Evolutionary conservation across 2,329 filamentous ascomycete species (phyloP), one percentile per base, ranked within the genome.

Genomic region (Penicillium sp.): DNA sequence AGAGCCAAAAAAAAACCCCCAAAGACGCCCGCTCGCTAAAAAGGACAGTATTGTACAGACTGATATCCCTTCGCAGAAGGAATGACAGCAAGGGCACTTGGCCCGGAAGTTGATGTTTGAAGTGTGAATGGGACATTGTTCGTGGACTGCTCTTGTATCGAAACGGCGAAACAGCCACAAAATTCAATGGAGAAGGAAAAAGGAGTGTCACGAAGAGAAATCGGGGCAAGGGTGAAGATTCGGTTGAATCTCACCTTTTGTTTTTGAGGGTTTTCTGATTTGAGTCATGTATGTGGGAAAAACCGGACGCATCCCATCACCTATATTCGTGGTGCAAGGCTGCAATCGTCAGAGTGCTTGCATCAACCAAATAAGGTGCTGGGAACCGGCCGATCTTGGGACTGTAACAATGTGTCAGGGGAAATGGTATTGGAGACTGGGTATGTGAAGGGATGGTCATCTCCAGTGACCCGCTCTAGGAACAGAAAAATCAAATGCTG

Each of bases 71-170:
- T 43, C 47, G 1, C 41, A 43, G 42, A 50, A 37, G 40, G 24
- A 13, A 40, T 42, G 40, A 11, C 34, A 50, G 35, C 26, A 31
- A 42, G 18, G n/a, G 35, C 18, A 29, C 24, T 36, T 9, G 31
- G 27, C 44, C 46, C 29, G 26, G 22, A 36, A 16, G 42, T 29
- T 34, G 6, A 23, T 45, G 31, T 13, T 27, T 27, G 26, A 27
- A 5, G 20, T 43, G 52, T 14, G 31, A 46, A 49, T 54, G 34
- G 35, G 57, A 44, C 42, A 50, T 57, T 42, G 43, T 55, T 52
- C 50, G 43, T 51, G 47, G 39, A 42, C 45, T 52, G 56, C 31
- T 48, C 42, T 45, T 42, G 31, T 49, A 44, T 50, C 40, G 37
- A 20, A 26, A 42, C 52, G 31, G 37, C 46, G 40, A 50, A 50